These are phyloP conservation scores for Asterophora lycoperdoides DNA, from an alignment of 768 basidiomycete genomes.

Conservation along the genomic window DNA sequence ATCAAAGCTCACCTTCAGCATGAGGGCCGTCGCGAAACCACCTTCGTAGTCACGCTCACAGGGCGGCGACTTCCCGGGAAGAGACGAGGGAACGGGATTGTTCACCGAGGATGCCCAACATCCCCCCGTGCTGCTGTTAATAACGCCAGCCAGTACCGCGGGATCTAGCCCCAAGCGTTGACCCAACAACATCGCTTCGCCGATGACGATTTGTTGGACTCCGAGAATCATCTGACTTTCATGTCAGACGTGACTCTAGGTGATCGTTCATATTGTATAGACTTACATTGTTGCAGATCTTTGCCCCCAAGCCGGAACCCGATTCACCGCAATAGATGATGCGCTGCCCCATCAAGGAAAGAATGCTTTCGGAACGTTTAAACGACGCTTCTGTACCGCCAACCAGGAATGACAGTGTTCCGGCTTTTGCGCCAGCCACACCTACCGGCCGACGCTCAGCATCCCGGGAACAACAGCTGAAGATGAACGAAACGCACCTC, in stretches of 20 bases:
- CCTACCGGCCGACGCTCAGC: slow-evolving; percentile 36
- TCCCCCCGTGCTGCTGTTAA: slow-evolving; percentile 79
- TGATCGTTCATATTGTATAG: slow-evolving; percentile 22
- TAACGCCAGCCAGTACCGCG: slow-evolving; percentile 70
- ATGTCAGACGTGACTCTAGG: background rate
- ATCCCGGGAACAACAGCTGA: background rate
- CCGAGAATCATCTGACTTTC: slow-evolving; percentile 55
- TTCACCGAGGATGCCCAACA: slow-evolving; percentile 86
- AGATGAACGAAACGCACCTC: slow-evolving; percentile 48
- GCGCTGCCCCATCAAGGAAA: slow-evolving; percentile 74
- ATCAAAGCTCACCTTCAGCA: slow-evolving; percentile 62
- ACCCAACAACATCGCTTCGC: slow-evolving; percentile 89
- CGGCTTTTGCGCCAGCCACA: slow-evolving; percentile 83
- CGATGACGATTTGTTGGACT: slow-evolving; percentile 77
- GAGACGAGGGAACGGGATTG: slow-evolving; percentile 78
- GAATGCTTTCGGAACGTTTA: slow-evolving; percentile 49
- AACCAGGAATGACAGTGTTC: slow-evolving; percentile 87
- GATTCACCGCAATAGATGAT: slow-evolving; percentile 82
- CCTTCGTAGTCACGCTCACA: slow-evolving; percentile 82
- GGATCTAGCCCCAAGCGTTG: slow-evolving; percentile 77
- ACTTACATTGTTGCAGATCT: slow-evolving; percentile 84
- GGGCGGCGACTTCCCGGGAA: slow-evolving; percentile 70
- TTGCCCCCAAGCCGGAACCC: slow-evolving; percentile 79
- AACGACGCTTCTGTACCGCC: slow-evolving; percentile 68
- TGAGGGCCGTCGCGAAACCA: slow-evolving; percentile 78